These are phyloP conservation scores for Erythrophleum ivorense DNA, from an alignment of 331 rosid genomes.

Conservation along the genomic window DNA sequence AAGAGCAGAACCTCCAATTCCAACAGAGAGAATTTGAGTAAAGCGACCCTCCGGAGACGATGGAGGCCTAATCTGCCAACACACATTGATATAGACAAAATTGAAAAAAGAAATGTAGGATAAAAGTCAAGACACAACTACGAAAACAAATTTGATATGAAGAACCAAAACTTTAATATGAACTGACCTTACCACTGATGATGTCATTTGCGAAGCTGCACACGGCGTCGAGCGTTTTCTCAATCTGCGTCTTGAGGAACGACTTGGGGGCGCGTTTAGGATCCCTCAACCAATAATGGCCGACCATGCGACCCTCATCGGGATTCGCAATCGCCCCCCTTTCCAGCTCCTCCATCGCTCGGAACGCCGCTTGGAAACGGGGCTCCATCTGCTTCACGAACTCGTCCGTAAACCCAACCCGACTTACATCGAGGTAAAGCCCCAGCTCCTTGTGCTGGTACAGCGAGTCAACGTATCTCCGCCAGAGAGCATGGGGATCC, in stretches of 20 bases:
- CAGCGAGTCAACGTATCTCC: constrained; percentile 83
- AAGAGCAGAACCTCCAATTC: constrained; percentile 98
- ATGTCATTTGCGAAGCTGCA: constrained; percentile 72
- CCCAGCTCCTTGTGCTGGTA: constrained; percentile 95
- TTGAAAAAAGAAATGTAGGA: neutral
- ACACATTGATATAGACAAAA: constrained; percentile 6
- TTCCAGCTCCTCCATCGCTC: constrained; percentile 85
- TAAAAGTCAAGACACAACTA: neutral
- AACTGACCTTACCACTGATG: constrained; percentile 93
- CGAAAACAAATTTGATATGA: neutral
- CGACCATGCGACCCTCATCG: constrained; percentile 95
- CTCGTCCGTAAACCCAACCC: constrained; percentile 91
- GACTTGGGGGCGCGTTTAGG: constrained; percentile 73
- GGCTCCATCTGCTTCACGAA: constrained; percentile 84
- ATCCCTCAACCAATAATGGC: constrained; percentile 92
- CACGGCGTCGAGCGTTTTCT: constrained; percentile 64
- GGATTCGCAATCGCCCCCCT: constrained; percentile 95
- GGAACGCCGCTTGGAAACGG: constrained; percentile 62
- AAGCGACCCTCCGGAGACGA: constrained; percentile 73
- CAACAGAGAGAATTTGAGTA: constrained; percentile 84
- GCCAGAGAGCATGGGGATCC: constrained; percentile 75
- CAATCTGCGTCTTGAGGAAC: constrained; percentile 68
- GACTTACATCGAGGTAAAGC: constrained; percentile 78
- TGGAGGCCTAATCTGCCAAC: constrained; percentile 88
- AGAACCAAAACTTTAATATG: neutral